Evolutionary conservation across 441 rosid genomes (phyloP), one percentile per base, ranked within the genome.

Genomic region (Adansonia gregorii): DNA sequence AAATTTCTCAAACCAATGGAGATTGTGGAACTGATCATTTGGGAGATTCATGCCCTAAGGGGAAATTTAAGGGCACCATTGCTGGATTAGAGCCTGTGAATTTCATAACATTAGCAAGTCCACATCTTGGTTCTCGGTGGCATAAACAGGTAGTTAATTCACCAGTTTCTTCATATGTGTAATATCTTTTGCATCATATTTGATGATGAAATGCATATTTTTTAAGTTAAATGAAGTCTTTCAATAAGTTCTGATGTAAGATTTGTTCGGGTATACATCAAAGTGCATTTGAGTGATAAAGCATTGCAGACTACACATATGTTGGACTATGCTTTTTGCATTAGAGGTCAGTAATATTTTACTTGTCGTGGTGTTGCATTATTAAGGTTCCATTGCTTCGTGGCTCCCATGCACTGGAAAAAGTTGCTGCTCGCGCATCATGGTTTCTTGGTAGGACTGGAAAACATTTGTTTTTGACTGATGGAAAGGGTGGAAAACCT

Each of bases 41-140:
- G 70, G 83, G 65, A 67, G 91, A 85, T 58, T 46, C 52, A 60
- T 61, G 54, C 73, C 51, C n/a, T 3, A 76, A 85, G 52, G 88
- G 83, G 71, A 87, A 83, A 75, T 74, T 60, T 24, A 79, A 76
- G 83, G 86, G 82, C 68, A 90, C 76, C 83, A 92, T 95, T 75
- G 94, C 92, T 65, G 97, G 97, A 79, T 78, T 95, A 76, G 93
- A 91, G 80, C 97, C 99, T 73, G 55, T 89, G 75, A 90, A 85
- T 84, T 95, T 95, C 82, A 89, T 95, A 82, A 95, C 98, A 17
- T 83, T 83, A 81, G 99, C 99, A 39, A 86, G 91, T 0, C 98
- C 99, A 45, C 99, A 95, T 86, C 97, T 95, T 72, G 99, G 98
- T 82, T 92, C 96, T 63, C 85, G 90, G 77, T 87, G 97, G 83